Percentiles rank a stretch among this genome's conserved stretches.
These are phyloP conservation scores for Kwoniella dejecticola DNA, from an alignment of 768 basidiomycete genomes.

Conservation along the genomic window DNA sequence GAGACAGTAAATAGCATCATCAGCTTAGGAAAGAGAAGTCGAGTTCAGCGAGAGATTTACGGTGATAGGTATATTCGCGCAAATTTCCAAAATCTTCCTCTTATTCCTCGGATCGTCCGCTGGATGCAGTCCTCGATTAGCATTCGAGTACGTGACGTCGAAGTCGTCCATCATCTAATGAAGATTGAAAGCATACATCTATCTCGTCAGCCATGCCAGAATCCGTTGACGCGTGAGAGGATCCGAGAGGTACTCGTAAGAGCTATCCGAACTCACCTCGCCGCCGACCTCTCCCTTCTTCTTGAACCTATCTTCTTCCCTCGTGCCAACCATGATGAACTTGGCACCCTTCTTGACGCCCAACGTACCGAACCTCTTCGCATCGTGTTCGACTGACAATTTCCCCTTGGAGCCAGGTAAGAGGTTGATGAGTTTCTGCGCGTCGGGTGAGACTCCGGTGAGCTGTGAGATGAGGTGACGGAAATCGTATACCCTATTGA, in stretches of 20 bases:
- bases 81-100: conserved; percentile 75
- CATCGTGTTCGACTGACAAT: conserved; percentile 71
- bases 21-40: too few relatives aligned
- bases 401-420: conserved; percentile 67
- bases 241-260: background rate
- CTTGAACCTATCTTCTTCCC: conserved; percentile 80
- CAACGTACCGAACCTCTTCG: conserved; percentile 59
- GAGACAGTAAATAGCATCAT: too few relatives aligned
- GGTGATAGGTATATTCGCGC: conserved; percentile 59
- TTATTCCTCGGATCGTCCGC: conserved; percentile 77
- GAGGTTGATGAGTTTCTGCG: conserved; percentile 84
- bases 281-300: conserved; percentile 61
- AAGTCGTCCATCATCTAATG: conserved; percentile 68
- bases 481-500: conserved; percentile 76
- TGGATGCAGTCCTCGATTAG: conserved; percentile 64
- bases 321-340: conserved; percentile 83
- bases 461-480: conserved; percentile 68
- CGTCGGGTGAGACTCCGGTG: conserved; percentile 77
- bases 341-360: conserved; percentile 61
- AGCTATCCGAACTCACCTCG: conserved; percentile 9
- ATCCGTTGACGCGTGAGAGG: too few relatives aligned
- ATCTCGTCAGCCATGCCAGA: too few relatives aligned
- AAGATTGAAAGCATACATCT: too few relatives aligned
- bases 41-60: conserved; percentile 20
- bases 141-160: conserved; percentile 70